A percentile compares a stretch with the other conserved stretches of the same genome.
Conservation (phyloP, 208 protist species). For the Phytomonas sp. region DNA sequence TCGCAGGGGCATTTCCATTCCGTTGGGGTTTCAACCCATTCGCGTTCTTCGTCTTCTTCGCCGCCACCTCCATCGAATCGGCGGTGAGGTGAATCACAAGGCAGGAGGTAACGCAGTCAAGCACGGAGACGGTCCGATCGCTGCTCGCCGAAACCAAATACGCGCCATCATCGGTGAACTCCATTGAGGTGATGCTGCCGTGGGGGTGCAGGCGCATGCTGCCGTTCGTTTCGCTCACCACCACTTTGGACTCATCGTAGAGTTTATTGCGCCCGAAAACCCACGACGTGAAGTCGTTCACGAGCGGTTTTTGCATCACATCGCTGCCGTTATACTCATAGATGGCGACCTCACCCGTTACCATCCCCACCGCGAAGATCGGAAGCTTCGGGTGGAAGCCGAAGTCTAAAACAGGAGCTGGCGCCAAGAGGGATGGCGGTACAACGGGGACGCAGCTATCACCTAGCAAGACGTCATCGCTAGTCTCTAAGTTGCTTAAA, state of each 20-base stretch:
- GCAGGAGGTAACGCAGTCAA: slow-evolving; percentile 69
- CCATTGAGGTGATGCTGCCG: slow-evolving; percentile 61
- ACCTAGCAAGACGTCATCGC: slow-evolving; percentile 56
- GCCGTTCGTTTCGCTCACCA: slow-evolving; percentile 45
- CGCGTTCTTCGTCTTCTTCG: too few relatives aligned
- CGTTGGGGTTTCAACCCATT: background rate
- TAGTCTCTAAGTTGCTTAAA: slow-evolving; percentile 23
- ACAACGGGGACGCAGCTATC: slow-evolving; percentile 39
- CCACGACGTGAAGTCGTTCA: slow-evolving; percentile 66
- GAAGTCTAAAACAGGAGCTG: slow-evolving; percentile 60
- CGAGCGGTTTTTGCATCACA: slow-evolving; percentile 45
- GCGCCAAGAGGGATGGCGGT: slow-evolving; percentile 50
- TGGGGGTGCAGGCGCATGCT: slow-evolving; percentile 80
- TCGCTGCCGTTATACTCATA: slow-evolving; percentile 63
- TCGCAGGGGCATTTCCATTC: background rate
- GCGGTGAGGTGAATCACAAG: slow-evolving; percentile 66
- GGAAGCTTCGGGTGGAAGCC: slow-evolving; percentile 69
- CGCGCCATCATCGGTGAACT: slow-evolving; percentile 83
- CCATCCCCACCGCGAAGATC: slow-evolving; percentile 64
- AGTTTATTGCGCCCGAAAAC: slow-evolving; percentile 34
- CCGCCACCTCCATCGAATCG: slow-evolving; percentile 16
- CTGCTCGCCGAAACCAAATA: slow-evolving; percentile 78
- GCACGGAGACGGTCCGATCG: slow-evolving; percentile 68
- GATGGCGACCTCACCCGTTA: slow-evolving; percentile 77
- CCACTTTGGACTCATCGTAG: slow-evolving; percentile 39